Evolutionary conservation across 2,329 filamentous ascomycete genomes (phyloP).

Genomic region (Thielaviopsis musarum): DNA sequence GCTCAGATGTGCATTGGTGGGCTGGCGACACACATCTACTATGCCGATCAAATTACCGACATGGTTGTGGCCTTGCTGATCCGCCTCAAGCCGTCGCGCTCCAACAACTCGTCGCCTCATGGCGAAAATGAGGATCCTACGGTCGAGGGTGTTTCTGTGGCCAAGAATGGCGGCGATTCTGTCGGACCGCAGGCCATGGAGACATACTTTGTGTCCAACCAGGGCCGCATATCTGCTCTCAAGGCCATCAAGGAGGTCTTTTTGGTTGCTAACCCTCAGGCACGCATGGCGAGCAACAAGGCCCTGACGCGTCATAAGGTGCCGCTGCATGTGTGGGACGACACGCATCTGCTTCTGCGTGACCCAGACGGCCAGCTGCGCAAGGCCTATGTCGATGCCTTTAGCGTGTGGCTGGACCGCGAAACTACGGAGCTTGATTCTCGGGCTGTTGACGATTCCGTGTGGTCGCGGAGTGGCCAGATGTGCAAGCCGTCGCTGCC

Average conservation of each 20-base stretch:
- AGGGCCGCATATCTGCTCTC: conserved; percentile 49
- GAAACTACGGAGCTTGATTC: conserved; percentile 56
- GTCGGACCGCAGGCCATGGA: conserved; percentile 26
- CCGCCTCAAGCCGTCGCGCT: conserved; percentile 52
- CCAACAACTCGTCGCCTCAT: conserved; percentile 25
- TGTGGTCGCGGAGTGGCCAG: conserved; percentile 28
- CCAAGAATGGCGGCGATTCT: conserved; percentile 14
- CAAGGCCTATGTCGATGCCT: conserved; percentile 68
- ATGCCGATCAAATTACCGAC: conserved; percentile 87
- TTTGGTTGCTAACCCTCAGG: conserved; percentile 57
- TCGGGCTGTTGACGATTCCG: conserved; percentile 39
- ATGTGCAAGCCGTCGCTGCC: conserved; percentile 19
- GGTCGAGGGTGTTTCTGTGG: conserved; percentile 17
- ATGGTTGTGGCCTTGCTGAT: conserved; percentile 73
- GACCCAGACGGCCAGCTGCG: conserved; percentile 65
- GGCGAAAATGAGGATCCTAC: conserved; percentile 27
- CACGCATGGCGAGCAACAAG: conserved; percentile 38
- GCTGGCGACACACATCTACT: conserved; percentile 88
- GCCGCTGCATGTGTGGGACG: conserved; percentile 77
- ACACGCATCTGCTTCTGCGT: conserved; percentile 82
- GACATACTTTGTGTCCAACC: conserved; percentile 34
- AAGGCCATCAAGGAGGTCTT: conserved; percentile 70
- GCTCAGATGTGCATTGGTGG: conserved; percentile 78
- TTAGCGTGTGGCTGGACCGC: conserved; percentile 70
- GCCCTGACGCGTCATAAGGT: conserved; percentile 58